Evolutionary conservation across 2,329 filamentous ascomycete genomes (phyloP).

Genomic region (Pseudopithomyces maydicus): DNA sequence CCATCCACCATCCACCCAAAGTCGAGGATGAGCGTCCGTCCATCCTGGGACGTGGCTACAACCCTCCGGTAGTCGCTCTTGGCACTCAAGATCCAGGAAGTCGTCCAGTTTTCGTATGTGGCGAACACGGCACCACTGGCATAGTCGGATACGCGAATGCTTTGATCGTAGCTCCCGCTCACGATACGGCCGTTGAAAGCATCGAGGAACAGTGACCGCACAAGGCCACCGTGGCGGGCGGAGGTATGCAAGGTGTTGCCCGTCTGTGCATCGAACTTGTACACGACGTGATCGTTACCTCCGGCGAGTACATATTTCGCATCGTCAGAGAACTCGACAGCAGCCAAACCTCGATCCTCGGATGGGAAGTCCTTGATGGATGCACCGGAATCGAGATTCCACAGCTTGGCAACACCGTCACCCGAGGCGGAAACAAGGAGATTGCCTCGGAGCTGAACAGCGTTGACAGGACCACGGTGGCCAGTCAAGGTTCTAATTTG

Average conservation of each 20-base stretch:
- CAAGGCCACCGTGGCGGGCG: conserved; percentile 81
- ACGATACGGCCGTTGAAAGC: conserved; percentile 83
- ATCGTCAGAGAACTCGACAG: conserved; percentile 94
- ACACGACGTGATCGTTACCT: conserved; percentile 93
- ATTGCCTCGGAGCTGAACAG: conserved; percentile 92
- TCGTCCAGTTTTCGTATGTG: conserved; percentile 92
- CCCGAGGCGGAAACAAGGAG: conserved; percentile 92
- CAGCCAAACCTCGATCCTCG: conserved; percentile 91
- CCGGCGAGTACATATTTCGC: conserved; percentile 92
- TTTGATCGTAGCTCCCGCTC: conserved; percentile 92
- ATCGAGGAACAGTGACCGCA: conserved; percentile 90
- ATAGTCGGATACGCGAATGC: conserved; percentile 93
- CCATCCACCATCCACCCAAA: conserved; percentile 71
- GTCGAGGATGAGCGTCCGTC: conserved; percentile 90
- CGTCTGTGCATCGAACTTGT: conserved; percentile 93
- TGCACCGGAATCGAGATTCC: conserved; percentile 88
- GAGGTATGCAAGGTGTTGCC: conserved; percentile 82
- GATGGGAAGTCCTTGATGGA: conserved; percentile 89
- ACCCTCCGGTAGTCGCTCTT: conserved; percentile 96
- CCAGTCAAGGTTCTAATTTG: conserved; percentile 81
- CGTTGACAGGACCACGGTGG: conserved; percentile 91
- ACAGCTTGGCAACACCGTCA: conserved; percentile 90
- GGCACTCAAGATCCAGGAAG: conserved; percentile 93
- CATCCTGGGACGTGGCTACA: conserved; percentile 92
- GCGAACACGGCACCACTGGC: conserved; percentile 77